These are phyloP conservation scores for Tubosaeta sp. DNA, from an alignment of 768 basidiomycete species.

Conservation along the genomic window DNA sequence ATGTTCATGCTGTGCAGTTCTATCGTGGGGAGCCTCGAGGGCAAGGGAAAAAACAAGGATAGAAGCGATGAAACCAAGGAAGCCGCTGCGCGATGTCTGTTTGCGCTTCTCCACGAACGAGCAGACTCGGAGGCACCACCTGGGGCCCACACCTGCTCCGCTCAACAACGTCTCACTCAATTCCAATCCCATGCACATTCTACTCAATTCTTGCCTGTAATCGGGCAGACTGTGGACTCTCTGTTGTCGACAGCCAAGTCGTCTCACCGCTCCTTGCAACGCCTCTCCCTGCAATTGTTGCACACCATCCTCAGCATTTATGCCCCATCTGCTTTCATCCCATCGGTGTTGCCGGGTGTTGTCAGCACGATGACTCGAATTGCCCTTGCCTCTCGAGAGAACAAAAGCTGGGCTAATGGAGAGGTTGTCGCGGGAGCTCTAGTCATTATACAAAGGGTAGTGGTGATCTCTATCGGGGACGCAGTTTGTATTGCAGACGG, in stretches of 20 bases:
- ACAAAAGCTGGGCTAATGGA: slow-evolving; percentile 70
- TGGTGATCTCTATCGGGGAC: slow-evolving; percentile 62
- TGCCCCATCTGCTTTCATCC: slow-evolving; percentile 47
- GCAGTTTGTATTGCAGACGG: slow-evolving; percentile 61
- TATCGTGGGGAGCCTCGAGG: slow-evolving; percentile 59
- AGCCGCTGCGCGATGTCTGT: slow-evolving; percentile 66
- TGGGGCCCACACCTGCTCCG: slow-evolving; percentile 12
- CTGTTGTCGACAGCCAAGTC: slow-evolving; percentile 61
- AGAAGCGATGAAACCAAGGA: slow-evolving; percentile 81
- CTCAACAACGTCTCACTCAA: slow-evolving; percentile 35
- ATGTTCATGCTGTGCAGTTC: slow-evolving; percentile 73
- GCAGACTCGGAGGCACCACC: slow-evolving; percentile 38
- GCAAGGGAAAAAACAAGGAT: slow-evolving; percentile 61
- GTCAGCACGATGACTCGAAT: slow-evolving; percentile 75
- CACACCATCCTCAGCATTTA: slow-evolving; percentile 47
- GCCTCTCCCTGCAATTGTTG: slow-evolving; percentile 56
- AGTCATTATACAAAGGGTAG: slow-evolving; percentile 48
- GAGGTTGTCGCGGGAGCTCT: slow-evolving; percentile 60
- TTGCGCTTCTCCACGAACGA: slow-evolving; percentile 56
- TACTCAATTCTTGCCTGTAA: slow-evolving; percentile 60
- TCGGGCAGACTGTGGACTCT: slow-evolving; percentile 79
- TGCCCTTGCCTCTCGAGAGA: slow-evolving; percentile 48
- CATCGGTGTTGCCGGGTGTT: slow-evolving; percentile 81
- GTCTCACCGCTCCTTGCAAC: slow-evolving; percentile 56
- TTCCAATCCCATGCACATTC: slow-evolving; percentile 39